Evolutionary conservation across 139 green algal species (phyloP), one percentile per base, ranked within the genome.

Genomic region (Desmodesmus armatus): DNA sequence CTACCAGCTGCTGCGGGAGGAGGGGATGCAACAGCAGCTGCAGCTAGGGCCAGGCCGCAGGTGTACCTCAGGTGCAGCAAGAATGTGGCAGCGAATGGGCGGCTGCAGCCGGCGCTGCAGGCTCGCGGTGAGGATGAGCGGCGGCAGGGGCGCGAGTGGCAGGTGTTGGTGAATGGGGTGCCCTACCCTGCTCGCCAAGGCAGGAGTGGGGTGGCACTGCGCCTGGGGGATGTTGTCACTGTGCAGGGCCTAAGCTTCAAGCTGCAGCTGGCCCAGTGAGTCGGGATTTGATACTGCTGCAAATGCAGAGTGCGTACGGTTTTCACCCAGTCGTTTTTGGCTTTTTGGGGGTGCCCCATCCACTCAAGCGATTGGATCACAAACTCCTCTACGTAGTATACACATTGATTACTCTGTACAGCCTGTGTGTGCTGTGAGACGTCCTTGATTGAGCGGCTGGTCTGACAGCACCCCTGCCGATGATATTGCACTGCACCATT

Each of bases 61-160:
- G 73, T 80, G 33, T 80, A 41, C 44, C 21, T 80, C 17, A 47
- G 73, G 17, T 80, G 73, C 73, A 69, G 47, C 29, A 63, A 27
- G 31, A 47, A 47, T 5, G 73, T 80, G 19, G 23, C 76, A 72
- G 37, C 11, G 3, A n/a, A 7, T 23, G n/a, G 71, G 25, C 53
- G 72, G 37, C 53, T 72, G 76, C 74, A 43, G 76, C 53, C 58
- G 55, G 29, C 25, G 51, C 55, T 66, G 37, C 23, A 67, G 73
- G 1, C 29, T 5, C 49, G 73, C 73, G 67, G 73, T 40, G 5
- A n/a, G 72, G 72, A 29, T n/a, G 66, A 31, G 49, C 29, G 73
- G 33, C 33, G 65, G 65, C 1, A 37, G 49, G 73, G 53, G 17
- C 31, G 33, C 23, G 73, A 44, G 35, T 80, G 55, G 37, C 76